Conservation (phyloP, 768 basidiomycete species). For the Chiua virens region DNA sequence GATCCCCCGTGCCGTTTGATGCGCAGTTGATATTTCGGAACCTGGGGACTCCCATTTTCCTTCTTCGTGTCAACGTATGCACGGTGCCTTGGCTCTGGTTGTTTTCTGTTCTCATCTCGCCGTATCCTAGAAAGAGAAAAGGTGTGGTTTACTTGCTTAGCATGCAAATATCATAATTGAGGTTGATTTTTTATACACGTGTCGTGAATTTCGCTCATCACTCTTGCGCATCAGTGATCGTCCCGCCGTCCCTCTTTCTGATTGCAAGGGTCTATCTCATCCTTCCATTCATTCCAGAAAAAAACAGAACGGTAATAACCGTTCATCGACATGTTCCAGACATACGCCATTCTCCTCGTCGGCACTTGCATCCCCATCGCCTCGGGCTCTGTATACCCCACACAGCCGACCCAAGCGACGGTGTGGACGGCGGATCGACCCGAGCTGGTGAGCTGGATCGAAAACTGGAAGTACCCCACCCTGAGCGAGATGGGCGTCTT, state of each 20-base stretch:
- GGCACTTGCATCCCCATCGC: conserved; percentile 11
- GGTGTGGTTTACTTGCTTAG: conserved; percentile 21
- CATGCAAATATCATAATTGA: conserved; percentile 5
- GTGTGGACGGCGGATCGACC: conserved; percentile 45
- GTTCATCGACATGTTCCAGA: conserved; percentile 9
- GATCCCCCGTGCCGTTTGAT: background rate
- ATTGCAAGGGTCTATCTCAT: no score
- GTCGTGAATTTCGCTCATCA: background rate
- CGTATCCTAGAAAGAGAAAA: conserved; percentile 10
- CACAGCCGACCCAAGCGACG: conserved; percentile 46
- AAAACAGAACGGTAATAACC: no score
- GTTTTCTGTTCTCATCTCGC: background rate
- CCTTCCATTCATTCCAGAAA: no score
- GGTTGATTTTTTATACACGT: conserved; percentile 30
- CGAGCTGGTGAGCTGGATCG: conserved; percentile 48
- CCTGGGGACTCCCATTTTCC: background rate
- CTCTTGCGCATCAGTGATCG: no score
- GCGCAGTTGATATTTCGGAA: conserved; percentile 1
- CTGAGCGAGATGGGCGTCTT: conserved; percentile 43
- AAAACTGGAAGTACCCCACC: conserved; percentile 43
- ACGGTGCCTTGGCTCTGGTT: no score
- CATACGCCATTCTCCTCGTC: background rate
- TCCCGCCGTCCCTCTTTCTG: no score
- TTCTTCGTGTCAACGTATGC: background rate
- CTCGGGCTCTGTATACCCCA: conserved; percentile 48